Conservation (phyloP, 2,329 filamentous ascomycete species). For the Alternaria dauci region DNA sequence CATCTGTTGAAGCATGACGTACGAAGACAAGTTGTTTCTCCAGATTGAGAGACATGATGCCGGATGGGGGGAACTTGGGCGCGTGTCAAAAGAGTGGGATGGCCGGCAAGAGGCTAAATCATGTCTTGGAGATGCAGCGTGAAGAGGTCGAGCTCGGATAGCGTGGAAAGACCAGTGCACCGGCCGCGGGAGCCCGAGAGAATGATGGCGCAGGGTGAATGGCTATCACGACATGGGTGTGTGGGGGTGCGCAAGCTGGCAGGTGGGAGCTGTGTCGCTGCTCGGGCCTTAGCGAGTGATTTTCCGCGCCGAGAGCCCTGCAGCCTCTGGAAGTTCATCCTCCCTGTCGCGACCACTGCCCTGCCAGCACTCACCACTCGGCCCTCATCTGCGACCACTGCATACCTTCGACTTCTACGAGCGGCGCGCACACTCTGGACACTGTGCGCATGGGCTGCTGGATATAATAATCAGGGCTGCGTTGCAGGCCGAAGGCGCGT, state of each 20-base stretch:
- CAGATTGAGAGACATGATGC: slow-evolving; percentile 70
- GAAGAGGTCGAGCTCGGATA: slow-evolving; percentile 2
- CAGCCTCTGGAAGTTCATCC: slow-evolving; percentile 16
- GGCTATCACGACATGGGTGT: slow-evolving; percentile 39
- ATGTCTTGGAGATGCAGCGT: slow-evolving; percentile 36
- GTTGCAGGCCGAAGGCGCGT: slow-evolving; percentile 44
- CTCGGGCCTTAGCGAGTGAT: slow-evolving; percentile 24
- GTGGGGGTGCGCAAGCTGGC: slow-evolving; percentile 33
- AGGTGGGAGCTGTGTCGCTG: slow-evolving; percentile 24
- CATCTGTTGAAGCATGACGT: slow-evolving; percentile 51
- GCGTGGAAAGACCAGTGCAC: slow-evolving; percentile 17
- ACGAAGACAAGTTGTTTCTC: slow-evolving; percentile 86
- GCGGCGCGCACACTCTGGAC: slow-evolving; percentile 25
- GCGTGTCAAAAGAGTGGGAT: slow-evolving; percentile 35
- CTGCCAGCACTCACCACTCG: slow-evolving; percentile 21
- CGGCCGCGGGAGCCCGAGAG: slow-evolving; percentile 27
- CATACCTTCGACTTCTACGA: slow-evolving; percentile 19
- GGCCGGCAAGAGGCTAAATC: slow-evolving; percentile 31
- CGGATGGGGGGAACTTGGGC: slow-evolving; percentile 40
- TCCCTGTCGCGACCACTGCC: slow-evolving; percentile 18
- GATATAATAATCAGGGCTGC: slow-evolving; percentile 29
- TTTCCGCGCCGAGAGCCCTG: slow-evolving; percentile 29
- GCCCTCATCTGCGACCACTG: slow-evolving; percentile 20
- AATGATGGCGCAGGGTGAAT: slow-evolving; percentile 29
- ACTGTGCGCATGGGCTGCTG: slow-evolving; percentile 40